Evolutionary conservation across 108 stramenopile genomes (phyloP).

Genomic region (Mayamaea pseudoterrestris): DNA sequence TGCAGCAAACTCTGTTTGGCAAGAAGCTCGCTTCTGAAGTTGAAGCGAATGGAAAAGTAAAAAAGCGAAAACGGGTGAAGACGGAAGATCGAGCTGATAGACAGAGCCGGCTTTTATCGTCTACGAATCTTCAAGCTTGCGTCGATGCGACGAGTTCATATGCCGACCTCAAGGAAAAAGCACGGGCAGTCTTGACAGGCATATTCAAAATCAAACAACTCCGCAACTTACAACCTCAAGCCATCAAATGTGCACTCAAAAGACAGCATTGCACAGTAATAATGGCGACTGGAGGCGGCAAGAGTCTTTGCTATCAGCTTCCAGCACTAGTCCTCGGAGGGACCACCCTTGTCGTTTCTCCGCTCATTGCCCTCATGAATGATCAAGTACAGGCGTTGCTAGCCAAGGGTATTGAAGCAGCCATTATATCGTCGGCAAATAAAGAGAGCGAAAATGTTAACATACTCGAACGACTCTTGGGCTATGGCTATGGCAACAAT

Average conservation of each 20-base stretch:
- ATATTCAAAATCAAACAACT: conserved; percentile 39
- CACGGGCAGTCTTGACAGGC: conserved; percentile 12
- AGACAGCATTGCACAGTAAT: conserved; percentile 49
- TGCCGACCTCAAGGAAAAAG: neutral
- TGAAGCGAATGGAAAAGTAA: neutral
- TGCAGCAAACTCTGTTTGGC: neutral
- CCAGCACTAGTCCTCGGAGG: conserved; percentile 79
- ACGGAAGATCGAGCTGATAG: neutral
- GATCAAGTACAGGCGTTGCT: conserved; percentile 83
- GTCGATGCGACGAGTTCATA: neutral
- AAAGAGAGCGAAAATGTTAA: conserved; percentile 35
- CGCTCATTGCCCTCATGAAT: conserved; percentile 89
- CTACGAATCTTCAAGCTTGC: neutral
- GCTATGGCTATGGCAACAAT: conserved; percentile 9
- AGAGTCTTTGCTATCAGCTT: conserved; percentile 88
- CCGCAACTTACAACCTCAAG: conserved; percentile 44
- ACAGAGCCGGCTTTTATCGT: neutral
- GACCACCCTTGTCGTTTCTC: conserved; percentile 90
- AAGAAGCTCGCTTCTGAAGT: neutral
- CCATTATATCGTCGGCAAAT: conserved; percentile 30
- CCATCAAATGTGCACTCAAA: conserved; percentile 36
- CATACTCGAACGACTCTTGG: conserved; percentile 30
- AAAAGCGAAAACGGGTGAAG: neutral
- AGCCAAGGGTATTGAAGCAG: conserved; percentile 61
- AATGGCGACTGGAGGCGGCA: conserved; percentile 94